Percentiles rank a stretch among this genome's conserved stretches.
Conservation (phyloP, 192 early-diverging fungal species). For the Backusella morwellensis region DNA sequence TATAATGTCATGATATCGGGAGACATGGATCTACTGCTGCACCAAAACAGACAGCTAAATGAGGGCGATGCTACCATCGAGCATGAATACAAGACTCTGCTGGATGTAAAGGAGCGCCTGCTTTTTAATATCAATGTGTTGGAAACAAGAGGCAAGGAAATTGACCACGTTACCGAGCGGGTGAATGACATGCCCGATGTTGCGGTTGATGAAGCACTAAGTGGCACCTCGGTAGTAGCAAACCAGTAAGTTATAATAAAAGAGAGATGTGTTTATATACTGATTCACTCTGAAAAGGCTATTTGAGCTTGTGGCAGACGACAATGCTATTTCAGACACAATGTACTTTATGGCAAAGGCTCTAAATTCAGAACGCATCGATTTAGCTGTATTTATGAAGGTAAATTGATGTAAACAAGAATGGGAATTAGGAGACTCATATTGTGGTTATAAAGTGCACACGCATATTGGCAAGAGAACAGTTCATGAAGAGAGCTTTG, state of each 20-base stretch:
- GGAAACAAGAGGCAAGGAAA: slow-evolving; percentile 57
- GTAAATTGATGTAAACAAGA: slow-evolving; percentile 25
- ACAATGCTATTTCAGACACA: slow-evolving; percentile 85
- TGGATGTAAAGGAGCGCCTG: slow-evolving; percentile 57
- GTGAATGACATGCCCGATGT: slow-evolving; percentile 56
- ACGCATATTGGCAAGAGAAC: slow-evolving; percentile 78
- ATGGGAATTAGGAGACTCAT: too few species aligned
- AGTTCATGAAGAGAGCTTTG: slow-evolving; percentile 85
- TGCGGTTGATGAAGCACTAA: slow-evolving; percentile 60
- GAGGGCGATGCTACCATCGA: slow-evolving; percentile 65
- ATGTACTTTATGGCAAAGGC: slow-evolving; percentile 83
- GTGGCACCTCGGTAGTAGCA: slow-evolving; percentile 58
- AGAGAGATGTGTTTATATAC: not conserved
- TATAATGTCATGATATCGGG: slow-evolving; percentile 56
- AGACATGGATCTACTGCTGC: slow-evolving; percentile 66
- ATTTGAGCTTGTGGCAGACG: slow-evolving; percentile 85
- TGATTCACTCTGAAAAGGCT: slow-evolving; percentile 51
- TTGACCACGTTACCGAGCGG: slow-evolving; percentile 48
- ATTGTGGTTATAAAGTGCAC: slow-evolving; percentile 51
- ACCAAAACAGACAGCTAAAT: slow-evolving; percentile 65
- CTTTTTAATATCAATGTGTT: slow-evolving; percentile 65
- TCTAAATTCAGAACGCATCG: slow-evolving; percentile 70
- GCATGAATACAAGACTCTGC: slow-evolving; percentile 56
- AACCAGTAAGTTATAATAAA: slow-evolving; percentile 55
- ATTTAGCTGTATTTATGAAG: slow-evolving; percentile 78